These are phyloP conservation scores for Lentinula detonsa DNA, from an alignment of 768 basidiomycete genomes.

Conservation along the genomic window DNA sequence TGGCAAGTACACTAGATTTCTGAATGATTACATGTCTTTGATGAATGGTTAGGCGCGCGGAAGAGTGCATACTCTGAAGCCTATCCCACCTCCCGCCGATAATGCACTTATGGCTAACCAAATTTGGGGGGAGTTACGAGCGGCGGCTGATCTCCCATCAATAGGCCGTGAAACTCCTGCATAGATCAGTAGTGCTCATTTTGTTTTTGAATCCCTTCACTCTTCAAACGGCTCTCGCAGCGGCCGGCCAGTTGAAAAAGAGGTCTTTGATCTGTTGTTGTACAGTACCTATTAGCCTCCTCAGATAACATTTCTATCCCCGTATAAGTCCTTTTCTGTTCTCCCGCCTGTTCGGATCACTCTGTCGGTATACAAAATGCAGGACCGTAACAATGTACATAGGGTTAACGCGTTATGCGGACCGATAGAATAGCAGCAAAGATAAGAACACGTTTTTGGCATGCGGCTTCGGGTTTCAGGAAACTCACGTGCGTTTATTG, in stretches of 20 bases:
- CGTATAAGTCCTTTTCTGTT: too few relatives aligned
- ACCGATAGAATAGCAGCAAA: background rate
- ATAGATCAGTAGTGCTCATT: background rate
- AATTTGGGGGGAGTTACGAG: background rate
- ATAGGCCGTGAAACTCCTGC: background rate
- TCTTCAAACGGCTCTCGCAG: too few relatives aligned
- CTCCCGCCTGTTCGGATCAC: too few relatives aligned
- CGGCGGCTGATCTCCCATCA: background rate
- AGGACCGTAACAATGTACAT: background rate
- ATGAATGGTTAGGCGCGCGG: background rate
- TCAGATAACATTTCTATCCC: too few relatives aligned
- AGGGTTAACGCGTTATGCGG: background rate
- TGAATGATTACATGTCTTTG: background rate
- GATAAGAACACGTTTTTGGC: slow-evolving; percentile 2
- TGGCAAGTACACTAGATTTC: background rate
- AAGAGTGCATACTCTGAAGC: background rate
- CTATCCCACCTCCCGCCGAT: background rate
- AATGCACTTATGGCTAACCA: background rate
- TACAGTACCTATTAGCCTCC: too few relatives aligned
- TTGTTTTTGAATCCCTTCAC: background rate
- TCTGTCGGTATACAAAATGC: too few relatives aligned
- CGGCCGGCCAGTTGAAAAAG: too few relatives aligned
- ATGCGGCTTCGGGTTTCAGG: background rate
- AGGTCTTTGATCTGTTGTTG: too few relatives aligned
- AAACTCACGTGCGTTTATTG: background rate